Base-by-base conservation (phyloP, 805 yeast genomes). In the Saccharomycopsis fibuligera region DNA sequence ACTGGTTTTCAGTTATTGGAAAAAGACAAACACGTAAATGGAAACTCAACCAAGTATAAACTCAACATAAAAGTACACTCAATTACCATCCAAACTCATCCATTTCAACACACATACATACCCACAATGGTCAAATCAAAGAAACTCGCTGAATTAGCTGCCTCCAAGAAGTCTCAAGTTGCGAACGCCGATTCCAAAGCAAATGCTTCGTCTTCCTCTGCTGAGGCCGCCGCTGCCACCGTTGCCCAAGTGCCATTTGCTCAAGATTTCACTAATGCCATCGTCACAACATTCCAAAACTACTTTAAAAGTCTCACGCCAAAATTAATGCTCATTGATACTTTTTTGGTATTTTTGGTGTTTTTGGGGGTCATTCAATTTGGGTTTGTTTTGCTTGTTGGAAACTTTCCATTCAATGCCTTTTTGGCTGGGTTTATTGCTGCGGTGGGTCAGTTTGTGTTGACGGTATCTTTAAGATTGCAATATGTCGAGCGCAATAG, bases 381-480 rank as follows among this genome's bases (percentile, higher is more conserved):
- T 61, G 68, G 72, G 3, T 91, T 89, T 65, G 85, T 86, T 56
- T 57, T 82, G 37, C 53, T 88, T 12, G 78, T 89, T 41, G 96
- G 97, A 33, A 87, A 79, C 58, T 93, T 84, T 76, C 99, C 99
- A 16, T 93, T 93, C 76, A 93, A 93, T 67, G 98, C 96, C 22
- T 93, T 93, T 62, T 73, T 93, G 51, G 91, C 96, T 19, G 98
- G 98, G 1, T 93, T 93, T 62, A 77, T 84, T 48, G 72, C 88
- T 21, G 86, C 97, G 40, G 97, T 93, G 44, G 98, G 96, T 12
- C 98, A 93, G 66, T 93, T 93, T 64, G 98, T 93, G 23, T 75
- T 93, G 54, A 79, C 95, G 10, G 87, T 86, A 37, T 75, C 86
- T 53, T 70, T 93, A 60, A 75, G 98, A 60, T 74, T 91, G 60